Evolutionary conservation across 2,329 filamentous ascomycete species (phyloP).

Genomic region (Rutstroemia sydowiana): DNA sequence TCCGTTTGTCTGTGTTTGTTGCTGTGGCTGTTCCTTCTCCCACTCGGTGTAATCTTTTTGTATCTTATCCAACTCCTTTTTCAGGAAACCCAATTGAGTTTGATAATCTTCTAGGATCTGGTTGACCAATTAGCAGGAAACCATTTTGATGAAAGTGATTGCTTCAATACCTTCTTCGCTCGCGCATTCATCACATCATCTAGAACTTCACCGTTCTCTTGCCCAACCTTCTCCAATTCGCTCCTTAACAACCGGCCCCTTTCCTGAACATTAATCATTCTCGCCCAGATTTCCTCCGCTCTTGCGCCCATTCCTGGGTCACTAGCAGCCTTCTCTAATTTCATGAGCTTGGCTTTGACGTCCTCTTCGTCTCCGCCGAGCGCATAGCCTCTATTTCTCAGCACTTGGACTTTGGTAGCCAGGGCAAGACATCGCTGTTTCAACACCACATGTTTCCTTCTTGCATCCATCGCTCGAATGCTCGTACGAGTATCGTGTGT

Average conservation of each 20-base stretch:
- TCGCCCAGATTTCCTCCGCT: slow-evolving; percentile 80
- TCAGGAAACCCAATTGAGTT: slow-evolving; percentile 69
- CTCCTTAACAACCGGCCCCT: slow-evolving; percentile 65
- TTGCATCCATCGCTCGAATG: slow-evolving; percentile 65
- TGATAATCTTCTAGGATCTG: slow-evolving; percentile 77
- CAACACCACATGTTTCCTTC: slow-evolving; percentile 64
- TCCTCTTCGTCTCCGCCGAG: slow-evolving; percentile 74
- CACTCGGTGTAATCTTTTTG: slow-evolving; percentile 46
- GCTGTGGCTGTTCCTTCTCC: slow-evolving; percentile 34
- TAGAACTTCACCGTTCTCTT: slow-evolving; percentile 48
- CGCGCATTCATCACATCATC: slow-evolving; percentile 64
- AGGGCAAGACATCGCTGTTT: slow-evolving; percentile 67
- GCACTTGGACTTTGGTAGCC: slow-evolving; percentile 71
- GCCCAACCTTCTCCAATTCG: slow-evolving; percentile 63
- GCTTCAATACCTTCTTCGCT: slow-evolving; percentile 60
- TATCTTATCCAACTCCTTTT: slow-evolving; percentile 51
- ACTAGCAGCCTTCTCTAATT: slow-evolving; percentile 60
- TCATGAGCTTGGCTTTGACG: slow-evolving; percentile 62
- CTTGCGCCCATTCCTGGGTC: slow-evolving; percentile 69
- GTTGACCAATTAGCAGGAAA: slow-evolving; percentile 15
- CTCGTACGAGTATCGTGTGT: slow-evolving; percentile 71
- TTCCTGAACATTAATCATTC: slow-evolving; percentile 67
- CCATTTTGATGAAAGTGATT: slow-evolving; percentile 4
- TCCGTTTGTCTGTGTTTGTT: slow-evolving; percentile 2
- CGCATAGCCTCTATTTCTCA: slow-evolving; percentile 75